Conservation (phyloP, 2,329 filamentous ascomycete species). For the Fusarium subtropicale region DNA sequence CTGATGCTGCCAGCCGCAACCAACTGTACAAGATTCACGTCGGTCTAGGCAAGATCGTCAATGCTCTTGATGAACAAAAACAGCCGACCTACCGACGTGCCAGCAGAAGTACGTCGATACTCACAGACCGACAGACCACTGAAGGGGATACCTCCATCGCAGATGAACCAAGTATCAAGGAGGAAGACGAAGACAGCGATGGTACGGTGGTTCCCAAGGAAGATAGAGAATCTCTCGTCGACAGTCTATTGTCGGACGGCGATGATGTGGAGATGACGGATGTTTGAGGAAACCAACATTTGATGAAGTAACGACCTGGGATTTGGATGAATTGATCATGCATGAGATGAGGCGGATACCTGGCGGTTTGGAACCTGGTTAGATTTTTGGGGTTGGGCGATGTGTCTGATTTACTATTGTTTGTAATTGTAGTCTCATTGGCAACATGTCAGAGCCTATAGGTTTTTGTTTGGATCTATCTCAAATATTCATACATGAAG, state of each 20-base stretch:
- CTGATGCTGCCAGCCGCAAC: constrained; percentile 71
- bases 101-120: constrained; percentile 59
- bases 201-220: constrained; percentile 49
- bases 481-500: constrained; percentile 9
- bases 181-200: constrained; percentile 59
- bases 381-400: constrained; percentile 30
- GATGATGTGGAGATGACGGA: constrained; percentile 53
- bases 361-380: constrained; percentile 11
- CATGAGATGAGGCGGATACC: constrained; percentile 27
- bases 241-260: constrained; percentile 56
- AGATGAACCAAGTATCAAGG: constrained; percentile 60
- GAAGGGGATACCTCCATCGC: constrained; percentile 57
- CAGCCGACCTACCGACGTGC: constrained; percentile 53
- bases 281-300: constrained; percentile 31
- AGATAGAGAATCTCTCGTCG: constrained; percentile 54
- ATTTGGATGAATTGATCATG: constrained; percentile 38
- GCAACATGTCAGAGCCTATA: background rate
- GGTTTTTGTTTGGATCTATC: constrained; percentile 1
- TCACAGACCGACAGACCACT: constrained; percentile 45
- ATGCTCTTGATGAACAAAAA: constrained; percentile 63
- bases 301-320: constrained; percentile 39
- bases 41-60: constrained; percentile 74
- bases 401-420: constrained; percentile 24
- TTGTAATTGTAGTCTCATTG: constrained; percentile 21
- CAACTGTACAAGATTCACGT: constrained; percentile 76